These are phyloP conservation scores for Pyrenula massariospora DNA, from an alignment of 495 filamentous ascomycete genomes.

Conservation along the genomic window DNA sequence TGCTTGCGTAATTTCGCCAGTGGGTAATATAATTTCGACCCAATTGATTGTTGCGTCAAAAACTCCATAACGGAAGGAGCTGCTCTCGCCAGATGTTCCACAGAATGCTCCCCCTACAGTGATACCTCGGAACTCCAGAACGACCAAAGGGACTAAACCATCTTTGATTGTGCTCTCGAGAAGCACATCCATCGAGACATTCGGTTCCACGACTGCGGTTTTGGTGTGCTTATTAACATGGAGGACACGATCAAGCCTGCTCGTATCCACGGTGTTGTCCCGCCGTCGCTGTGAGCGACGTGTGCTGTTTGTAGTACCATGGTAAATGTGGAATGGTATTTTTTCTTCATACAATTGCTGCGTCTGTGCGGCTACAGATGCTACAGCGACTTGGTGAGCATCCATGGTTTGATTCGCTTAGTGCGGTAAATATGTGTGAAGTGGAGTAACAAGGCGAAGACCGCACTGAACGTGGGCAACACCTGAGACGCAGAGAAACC, in stretches of 20 bases:
- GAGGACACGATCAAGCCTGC: constrained; percentile 39
- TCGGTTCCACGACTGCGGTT: constrained; percentile 40
- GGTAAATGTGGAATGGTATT: constrained; percentile 61
- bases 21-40: constrained; percentile 41
- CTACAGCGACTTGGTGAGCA: constrained; percentile 29
- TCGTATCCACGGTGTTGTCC: constrained; percentile 41
- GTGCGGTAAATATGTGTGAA: not conserved
- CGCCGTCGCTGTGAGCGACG: constrained; percentile 33
- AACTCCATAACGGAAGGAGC: constrained; percentile 42
- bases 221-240: constrained; percentile 26
- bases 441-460: constrained; percentile 1
- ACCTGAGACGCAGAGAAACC: not conserved
- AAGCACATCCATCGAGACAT: constrained; percentile 39
- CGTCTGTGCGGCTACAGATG: constrained; percentile 32
- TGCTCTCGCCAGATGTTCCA: constrained; percentile 43
- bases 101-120: constrained; percentile 45
- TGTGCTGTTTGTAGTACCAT: constrained; percentile 70
- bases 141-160: constrained; percentile 37
- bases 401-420: constrained; percentile 19
- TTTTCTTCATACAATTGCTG: constrained; percentile 41
- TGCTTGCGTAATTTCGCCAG: constrained; percentile 34
- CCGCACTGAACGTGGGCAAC: not conserved
- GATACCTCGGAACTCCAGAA: constrained; percentile 49
- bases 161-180: constrained; percentile 27
- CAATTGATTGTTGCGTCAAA: constrained; percentile 39